A percentile compares a stretch with the other conserved stretches of the same genome.
Conservation (phyloP, 768 basidiomycete genomes). For the Mycena epipterygia region DNA sequence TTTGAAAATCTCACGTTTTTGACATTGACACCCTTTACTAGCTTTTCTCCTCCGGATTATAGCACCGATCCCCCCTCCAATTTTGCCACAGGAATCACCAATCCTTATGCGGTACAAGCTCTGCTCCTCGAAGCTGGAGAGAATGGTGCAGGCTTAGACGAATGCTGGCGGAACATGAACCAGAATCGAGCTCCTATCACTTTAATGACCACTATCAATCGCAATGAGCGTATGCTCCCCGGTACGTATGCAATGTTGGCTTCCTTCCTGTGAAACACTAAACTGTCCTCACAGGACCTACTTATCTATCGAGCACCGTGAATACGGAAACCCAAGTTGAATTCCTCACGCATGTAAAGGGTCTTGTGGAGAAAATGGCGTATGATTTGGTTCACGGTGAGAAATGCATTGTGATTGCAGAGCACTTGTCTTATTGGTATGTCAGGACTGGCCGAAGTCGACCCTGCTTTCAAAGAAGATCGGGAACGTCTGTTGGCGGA, state of each 20-base stretch:
- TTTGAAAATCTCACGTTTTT: neutral
- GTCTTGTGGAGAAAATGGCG: conserved; percentile 17
- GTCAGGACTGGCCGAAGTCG: neutral
- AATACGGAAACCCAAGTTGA: neutral
- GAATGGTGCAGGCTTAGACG: conserved; percentile 20
- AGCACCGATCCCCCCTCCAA: neutral
- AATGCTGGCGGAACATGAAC: conserved; percentile 25
- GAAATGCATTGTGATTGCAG: neutral
- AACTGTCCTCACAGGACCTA: neutral
- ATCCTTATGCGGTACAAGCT: neutral
- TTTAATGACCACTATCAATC: conserved; percentile 17
- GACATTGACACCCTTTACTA: neutral
- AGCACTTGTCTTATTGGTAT: neutral
- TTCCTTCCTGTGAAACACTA: neutral
- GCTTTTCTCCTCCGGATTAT: neutral
- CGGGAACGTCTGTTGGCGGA: too few relatives aligned
- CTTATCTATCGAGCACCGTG: neutral
- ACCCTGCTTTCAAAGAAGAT: neutral
- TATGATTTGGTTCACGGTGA: neutral
- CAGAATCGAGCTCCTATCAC: conserved; percentile 28
- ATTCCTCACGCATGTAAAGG: neutral
- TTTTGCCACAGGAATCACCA: neutral
- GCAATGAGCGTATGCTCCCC: conserved; percentile 10
- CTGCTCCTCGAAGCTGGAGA: neutral
- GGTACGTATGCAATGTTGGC: neutral